Conservation (phyloP, 371 early-diverging fungal genomes). For the Scutellospora calospora region DNA sequence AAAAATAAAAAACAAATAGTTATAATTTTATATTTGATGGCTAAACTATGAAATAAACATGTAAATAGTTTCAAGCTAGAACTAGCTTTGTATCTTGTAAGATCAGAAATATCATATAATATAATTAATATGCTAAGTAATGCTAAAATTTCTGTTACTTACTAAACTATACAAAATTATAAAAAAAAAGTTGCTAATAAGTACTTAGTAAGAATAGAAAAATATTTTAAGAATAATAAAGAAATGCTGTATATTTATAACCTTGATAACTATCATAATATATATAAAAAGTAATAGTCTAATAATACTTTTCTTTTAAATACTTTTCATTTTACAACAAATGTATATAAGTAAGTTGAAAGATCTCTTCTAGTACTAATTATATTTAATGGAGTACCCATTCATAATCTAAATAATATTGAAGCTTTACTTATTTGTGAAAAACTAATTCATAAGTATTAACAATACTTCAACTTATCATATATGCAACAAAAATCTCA, state of each 20-base stretch:
- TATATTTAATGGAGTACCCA: not conserved
- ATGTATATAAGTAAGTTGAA: not conserved
- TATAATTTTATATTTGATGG: no score
- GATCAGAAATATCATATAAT: not conserved
- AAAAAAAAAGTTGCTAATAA: not conserved
- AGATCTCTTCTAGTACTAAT: not conserved
- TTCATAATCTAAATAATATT: constrained; percentile 16
- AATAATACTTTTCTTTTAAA: not conserved
- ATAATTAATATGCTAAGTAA: not conserved
- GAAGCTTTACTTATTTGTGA: not conserved
- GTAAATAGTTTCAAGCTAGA: no score
- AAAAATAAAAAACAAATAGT: no score
- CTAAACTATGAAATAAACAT: no score
- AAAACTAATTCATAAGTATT: not conserved
- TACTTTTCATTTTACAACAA: not conserved
- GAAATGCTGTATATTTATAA: not conserved
- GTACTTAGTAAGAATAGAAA: not conserved
- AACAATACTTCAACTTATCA: not conserved
- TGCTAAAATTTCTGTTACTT: not conserved
- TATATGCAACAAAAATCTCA: not conserved
- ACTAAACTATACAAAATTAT: constrained; percentile 3
- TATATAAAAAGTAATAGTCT: not conserved
- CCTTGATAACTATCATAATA: constrained; percentile 11
- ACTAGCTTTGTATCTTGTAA: no score
- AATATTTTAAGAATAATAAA: constrained; percentile 16